A percentile compares a stretch with the other conserved stretches of the same genome.
Evolutionary conservation across 2,329 filamentous ascomycete species (phyloP).

Genomic region (Lecanicillium sp.): DNA sequence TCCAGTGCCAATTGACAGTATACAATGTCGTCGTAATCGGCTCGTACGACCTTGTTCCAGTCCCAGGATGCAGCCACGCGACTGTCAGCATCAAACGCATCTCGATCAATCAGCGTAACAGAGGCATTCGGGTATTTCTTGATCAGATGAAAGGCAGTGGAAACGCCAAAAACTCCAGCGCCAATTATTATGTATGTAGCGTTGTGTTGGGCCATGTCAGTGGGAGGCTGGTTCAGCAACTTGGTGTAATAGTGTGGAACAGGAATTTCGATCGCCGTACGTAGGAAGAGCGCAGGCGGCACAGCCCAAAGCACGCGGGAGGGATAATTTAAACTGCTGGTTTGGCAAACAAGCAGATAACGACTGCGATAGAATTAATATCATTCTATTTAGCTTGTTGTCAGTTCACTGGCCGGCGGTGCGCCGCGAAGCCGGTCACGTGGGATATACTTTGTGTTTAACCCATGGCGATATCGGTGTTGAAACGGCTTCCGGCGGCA

Average conservation of each 20-base stretch:
- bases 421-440: constrained; percentile 12
- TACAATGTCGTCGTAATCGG: constrained; percentile 59
- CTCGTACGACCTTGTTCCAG: constrained; percentile 66
- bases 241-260: too few relatives aligned
- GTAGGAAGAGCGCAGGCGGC: too few relatives aligned
- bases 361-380: background rate
- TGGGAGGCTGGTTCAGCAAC: background rate
- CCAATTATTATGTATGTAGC: constrained; percentile 53
- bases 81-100: constrained; percentile 41
- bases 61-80: constrained; percentile 61
- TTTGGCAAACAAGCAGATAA: too few relatives aligned
- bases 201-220: constrained; percentile 3
- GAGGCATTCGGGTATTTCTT: constrained; percentile 41
- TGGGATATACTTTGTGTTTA: background rate
- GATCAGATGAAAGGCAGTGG: constrained; percentile 58
- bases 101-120: constrained; percentile 54
- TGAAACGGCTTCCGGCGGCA: constrained; percentile 3
- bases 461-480: constrained; percentile 8
- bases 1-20: constrained; percentile 62
- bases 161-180: constrained; percentile 59
- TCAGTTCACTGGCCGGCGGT: background rate
- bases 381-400: background rate
- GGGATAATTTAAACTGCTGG: too few relatives aligned
- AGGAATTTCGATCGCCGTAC: too few relatives aligned
- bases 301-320: too few relatives aligned